A percentile compares a stretch with the other conserved stretches of the same genome.
Conservation (phyloP, 2,329 filamentous ascomycete genomes). For the Aquanectria penicillioides region DNA sequence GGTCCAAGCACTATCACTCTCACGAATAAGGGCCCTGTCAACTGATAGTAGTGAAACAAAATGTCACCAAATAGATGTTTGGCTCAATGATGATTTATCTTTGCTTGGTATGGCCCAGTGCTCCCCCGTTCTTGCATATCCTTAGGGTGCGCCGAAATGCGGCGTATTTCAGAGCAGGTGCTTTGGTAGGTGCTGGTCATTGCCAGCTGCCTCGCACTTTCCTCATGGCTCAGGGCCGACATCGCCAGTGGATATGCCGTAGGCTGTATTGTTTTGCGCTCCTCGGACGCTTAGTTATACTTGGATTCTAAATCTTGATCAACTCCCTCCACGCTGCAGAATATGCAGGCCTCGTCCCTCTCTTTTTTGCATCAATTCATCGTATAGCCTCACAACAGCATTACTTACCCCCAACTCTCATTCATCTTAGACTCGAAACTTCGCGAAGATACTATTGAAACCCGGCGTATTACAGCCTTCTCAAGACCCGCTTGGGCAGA, state of each 20-base stretch:
- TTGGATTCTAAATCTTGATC: neutral
- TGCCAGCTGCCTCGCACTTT: slow-evolving; percentile 37
- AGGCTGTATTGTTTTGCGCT: neutral
- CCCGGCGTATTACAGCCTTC: no score
- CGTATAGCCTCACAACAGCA: neutral
- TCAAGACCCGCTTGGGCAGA: no score
- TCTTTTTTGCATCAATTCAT: slow-evolving; percentile 12
- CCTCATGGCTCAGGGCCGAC: slow-evolving; percentile 10
- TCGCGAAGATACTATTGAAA: neutral
- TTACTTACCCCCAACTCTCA: neutral
- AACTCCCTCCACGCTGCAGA: neutral
- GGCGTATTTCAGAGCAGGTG: neutral
- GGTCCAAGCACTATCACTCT: no score
- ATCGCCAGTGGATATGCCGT: neutral
- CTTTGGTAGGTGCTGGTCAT: neutral
- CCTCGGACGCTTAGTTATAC: neutral
- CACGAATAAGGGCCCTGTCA: no score
- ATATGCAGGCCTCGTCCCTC: neutral
- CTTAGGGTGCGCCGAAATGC: no score
- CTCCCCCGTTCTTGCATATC: neutral
- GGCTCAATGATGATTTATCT: neutral
- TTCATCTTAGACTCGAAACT: neutral
- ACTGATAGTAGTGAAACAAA: neutral
- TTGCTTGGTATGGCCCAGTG: neutral
- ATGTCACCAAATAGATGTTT: neutral